Evolutionary conservation across 208 protist species (phyloP).

Genomic region (Herpetomonas tarakana): DNA sequence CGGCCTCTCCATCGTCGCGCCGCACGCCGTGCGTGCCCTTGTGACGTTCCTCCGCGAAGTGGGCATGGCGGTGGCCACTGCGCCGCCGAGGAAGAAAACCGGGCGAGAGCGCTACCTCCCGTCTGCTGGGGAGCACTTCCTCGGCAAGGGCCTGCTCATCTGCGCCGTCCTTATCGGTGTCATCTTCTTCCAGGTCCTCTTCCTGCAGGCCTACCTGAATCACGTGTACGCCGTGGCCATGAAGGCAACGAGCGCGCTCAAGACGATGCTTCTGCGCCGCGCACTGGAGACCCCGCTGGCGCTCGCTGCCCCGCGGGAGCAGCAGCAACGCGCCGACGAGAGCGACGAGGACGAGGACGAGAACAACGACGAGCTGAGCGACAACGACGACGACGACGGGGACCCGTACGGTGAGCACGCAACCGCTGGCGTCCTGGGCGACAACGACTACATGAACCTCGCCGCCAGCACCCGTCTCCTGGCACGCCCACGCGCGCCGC

Average conservation of each 20-base stretch:
- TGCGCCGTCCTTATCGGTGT: conserved; percentile 40
- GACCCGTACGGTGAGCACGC: neutral
- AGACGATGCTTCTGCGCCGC: conserved; percentile 55
- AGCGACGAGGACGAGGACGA: conserved; percentile 7
- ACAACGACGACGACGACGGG: neutral
- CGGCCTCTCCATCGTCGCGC: conserved; percentile 37
- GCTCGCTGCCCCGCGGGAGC: conserved; percentile 12
- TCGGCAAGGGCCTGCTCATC: conserved; percentile 38
- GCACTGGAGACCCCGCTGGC: conserved; percentile 41
- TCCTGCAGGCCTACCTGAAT: conserved; percentile 67
- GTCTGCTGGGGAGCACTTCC: conserved; percentile 17
- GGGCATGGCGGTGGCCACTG: conserved; percentile 12
- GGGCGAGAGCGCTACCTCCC: conserved; percentile 4
- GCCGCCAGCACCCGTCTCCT: neutral
- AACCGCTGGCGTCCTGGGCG: neutral
- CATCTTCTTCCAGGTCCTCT: conserved; percentile 45
- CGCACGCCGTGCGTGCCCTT: conserved; percentile 41
- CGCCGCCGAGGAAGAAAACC: conserved; percentile 1
- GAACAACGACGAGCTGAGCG: neutral
- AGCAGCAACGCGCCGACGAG: conserved; percentile 10
- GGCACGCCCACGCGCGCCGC: no score
- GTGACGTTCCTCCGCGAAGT: conserved; percentile 53
- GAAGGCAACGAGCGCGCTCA: conserved; percentile 54
- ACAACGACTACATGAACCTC: neutral
- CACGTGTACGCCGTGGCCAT: conserved; percentile 54